Evolutionary conservation across 2,329 filamentous ascomycete genomes (phyloP).

Genomic region (Colletotrichum navitas): DNA sequence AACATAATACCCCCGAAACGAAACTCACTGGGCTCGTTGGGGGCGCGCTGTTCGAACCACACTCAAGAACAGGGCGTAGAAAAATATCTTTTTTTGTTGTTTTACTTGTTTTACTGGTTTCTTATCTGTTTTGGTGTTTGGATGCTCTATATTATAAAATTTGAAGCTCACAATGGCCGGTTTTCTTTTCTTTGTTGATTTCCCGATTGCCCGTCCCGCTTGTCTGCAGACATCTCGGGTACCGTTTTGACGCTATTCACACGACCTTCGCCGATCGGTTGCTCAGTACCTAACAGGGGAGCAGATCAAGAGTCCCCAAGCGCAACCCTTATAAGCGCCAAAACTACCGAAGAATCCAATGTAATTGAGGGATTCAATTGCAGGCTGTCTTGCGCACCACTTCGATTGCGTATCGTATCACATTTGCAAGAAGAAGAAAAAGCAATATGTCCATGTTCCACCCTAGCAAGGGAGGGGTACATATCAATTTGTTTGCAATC

Average conservation of each 20-base stretch:
- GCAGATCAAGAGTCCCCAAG: not conserved
- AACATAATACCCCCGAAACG: not conserved
- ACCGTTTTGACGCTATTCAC: not conserved
- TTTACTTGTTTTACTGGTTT: no score
- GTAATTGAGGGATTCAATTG: not conserved
- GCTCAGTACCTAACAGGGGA: not conserved
- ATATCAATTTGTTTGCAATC: not conserved
- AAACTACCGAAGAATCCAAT: not conserved
- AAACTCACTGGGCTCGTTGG: not conserved
- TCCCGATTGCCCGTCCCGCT: not conserved
- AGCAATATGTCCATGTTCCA: no score
- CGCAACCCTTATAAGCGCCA: not conserved
- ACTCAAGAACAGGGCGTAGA: not conserved
- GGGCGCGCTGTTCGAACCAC: conserved; percentile 2
- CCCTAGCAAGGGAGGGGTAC: not conserved
- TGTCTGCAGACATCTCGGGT: not conserved
- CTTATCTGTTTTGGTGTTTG: not conserved
- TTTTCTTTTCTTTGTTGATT: not conserved
- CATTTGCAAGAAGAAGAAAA: not conserved
- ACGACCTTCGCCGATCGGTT: not conserved
- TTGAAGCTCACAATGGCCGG: not conserved
- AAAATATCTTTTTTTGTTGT: not conserved
- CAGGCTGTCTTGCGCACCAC: not conserved
- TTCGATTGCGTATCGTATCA: not conserved
- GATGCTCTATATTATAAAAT: not conserved